phyloP scores from a whole-genome alignment of 345 rosid species.

The Gossypium thurberi region DNA sequence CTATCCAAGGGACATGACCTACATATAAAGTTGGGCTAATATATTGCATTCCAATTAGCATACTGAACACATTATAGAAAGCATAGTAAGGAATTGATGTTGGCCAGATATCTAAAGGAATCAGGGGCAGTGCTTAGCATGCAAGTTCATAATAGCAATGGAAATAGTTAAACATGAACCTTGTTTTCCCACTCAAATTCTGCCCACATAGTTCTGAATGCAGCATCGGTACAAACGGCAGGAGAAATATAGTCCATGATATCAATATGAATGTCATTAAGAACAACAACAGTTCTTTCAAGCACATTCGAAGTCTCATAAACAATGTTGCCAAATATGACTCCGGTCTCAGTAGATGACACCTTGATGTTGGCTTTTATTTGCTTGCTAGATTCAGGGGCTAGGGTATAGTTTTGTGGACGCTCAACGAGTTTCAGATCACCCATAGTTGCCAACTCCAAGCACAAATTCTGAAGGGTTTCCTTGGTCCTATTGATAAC shows the following conservation, averaged over 20 bases:
- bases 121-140: neutral
- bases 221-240: slow-evolving; percentile 79
- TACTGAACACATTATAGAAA: neutral
- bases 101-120: neutral
- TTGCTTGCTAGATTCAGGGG: slow-evolving; percentile 91
- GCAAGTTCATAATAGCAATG: neutral
- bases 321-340: slow-evolving; percentile 93
- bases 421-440: slow-evolving; percentile 99
- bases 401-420: slow-evolving; percentile 92
- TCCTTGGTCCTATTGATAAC: slow-evolving; percentile 94
- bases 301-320: slow-evolving; percentile 89
- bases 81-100: neutral
- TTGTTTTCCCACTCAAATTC: slow-evolving; percentile 99
- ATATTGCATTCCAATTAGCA: neutral
- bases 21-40: neutral
- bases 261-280: slow-evolving; percentile 90
- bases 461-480: slow-evolving; percentile 94
- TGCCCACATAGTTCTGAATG: slow-evolving; percentile 98
- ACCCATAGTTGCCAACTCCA: slow-evolving; percentile 98
- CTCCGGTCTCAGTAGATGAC: slow-evolving; percentile 97
- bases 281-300: slow-evolving; percentile 82
- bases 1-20: neutral
- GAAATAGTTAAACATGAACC: slow-evolving; percentile 30
- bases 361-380: slow-evolving; percentile 99
- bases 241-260: slow-evolving; percentile 98